These are phyloP conservation scores for Nepenthes alata DNA, from an alignment of 179 eudicot genomes.

Conservation along the genomic window DNA sequence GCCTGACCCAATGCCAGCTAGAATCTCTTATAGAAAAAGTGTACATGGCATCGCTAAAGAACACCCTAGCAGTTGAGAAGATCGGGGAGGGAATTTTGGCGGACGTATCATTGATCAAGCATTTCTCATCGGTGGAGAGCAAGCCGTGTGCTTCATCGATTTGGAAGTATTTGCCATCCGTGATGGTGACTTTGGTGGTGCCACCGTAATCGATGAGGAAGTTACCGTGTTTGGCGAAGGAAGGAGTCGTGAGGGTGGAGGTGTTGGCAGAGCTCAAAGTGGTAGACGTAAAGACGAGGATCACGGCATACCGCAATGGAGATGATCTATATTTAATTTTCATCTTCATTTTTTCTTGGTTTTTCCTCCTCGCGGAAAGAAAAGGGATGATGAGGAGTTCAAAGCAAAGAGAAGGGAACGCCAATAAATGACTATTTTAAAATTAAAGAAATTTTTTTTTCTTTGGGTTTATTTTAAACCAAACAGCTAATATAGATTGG, in stretches of 20 bases:
- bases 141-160: constrained; percentile 33
- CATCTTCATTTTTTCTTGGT: constrained; percentile 14
- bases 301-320: constrained; percentile 10
- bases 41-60: constrained; percentile 44
- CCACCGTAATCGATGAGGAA: constrained; percentile 32
- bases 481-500: too few relatives aligned
- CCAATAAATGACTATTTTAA: too few relatives aligned
- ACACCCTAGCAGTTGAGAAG: constrained; percentile 48
- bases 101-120: constrained; percentile 30
- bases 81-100: constrained; percentile 40
- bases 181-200: constrained; percentile 17
- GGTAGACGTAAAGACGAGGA: constrained; percentile 9
- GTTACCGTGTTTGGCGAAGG: constrained; percentile 24
- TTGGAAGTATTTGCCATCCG: constrained; percentile 22
- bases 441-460: too few relatives aligned
- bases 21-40: constrained; percentile 36
- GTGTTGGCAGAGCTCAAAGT: constrained; percentile 2
- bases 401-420: not conserved
- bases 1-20: constrained; percentile 87
- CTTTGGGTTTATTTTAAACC: too few relatives aligned
- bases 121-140: constrained; percentile 24
- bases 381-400: constrained; percentile 10
- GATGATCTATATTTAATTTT: constrained; percentile 4
- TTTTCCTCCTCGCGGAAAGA: constrained; percentile 34
- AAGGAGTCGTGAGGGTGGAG: constrained; percentile 4